phyloP scores from a whole-genome alignment of 768 basidiomycete species.

The Mycena crocata region DNA sequence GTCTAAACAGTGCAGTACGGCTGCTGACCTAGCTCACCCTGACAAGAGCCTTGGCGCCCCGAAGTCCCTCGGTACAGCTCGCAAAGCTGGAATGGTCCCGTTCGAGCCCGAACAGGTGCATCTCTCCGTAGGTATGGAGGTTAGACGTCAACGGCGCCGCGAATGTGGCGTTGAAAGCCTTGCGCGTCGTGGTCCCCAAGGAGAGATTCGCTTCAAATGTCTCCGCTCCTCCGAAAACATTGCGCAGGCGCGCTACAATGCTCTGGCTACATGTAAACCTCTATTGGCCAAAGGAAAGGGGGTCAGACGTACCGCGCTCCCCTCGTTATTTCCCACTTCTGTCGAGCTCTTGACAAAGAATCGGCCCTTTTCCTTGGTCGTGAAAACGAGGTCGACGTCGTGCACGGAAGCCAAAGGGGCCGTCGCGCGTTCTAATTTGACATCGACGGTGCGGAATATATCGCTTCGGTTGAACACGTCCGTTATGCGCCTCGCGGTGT shows the following conservation, averaged over 20 bases:
- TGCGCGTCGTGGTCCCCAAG: constrained; percentile 87
- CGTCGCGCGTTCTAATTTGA: constrained; percentile 68
- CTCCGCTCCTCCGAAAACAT: constrained; percentile 94
- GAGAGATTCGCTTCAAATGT: constrained; percentile 85
- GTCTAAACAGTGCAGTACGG: constrained; percentile 31
- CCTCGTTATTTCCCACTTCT: constrained; percentile 94
- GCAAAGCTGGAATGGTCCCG: constrained; percentile 86
- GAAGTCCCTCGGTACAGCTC: constrained; percentile 72
- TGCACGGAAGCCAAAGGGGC: constrained; percentile 63
- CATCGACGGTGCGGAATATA: constrained; percentile 77
- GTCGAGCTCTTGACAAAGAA: constrained; percentile 86
- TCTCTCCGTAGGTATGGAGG: constrained; percentile 76
- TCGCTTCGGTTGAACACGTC: constrained; percentile 77
- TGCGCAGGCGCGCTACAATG: constrained; percentile 83
- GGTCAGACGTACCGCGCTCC: constrained; percentile 80
- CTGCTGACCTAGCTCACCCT: constrained; percentile 78
- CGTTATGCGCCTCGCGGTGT: constrained; percentile 75
- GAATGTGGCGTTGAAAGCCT: constrained; percentile 80
- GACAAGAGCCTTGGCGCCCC: constrained; percentile 74
- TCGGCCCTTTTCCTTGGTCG: constrained; percentile 79
- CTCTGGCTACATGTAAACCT: constrained; percentile 55
- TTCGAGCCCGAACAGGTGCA: constrained; percentile 79
- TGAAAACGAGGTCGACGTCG: constrained; percentile 86
- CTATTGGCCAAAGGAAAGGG: not conserved
- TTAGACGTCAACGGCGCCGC: constrained; percentile 69